These are phyloP conservation scores for Apodospora peruviana DNA, from an alignment of 495 filamentous ascomycete genomes.

Conservation along the genomic window DNA sequence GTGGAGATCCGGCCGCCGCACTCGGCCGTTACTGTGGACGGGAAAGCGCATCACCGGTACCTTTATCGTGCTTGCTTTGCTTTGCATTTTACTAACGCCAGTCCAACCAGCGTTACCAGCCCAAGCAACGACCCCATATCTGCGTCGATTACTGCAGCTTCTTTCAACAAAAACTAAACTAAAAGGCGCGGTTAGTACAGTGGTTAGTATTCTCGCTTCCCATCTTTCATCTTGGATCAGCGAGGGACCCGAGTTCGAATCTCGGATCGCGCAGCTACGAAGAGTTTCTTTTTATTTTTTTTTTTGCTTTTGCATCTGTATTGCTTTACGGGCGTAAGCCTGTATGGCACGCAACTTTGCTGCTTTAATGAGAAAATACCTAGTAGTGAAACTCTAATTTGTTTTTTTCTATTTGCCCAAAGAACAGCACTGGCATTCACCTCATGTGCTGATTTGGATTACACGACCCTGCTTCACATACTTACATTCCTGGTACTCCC, in stretches of 20 bases:
- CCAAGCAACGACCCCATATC: not conserved
- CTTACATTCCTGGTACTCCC: too few species aligned
- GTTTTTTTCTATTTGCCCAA: too few species aligned
- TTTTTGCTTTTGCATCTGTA: constrained; percentile 2
- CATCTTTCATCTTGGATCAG: constrained; percentile 9
- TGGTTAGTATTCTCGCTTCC: constrained; percentile 20
- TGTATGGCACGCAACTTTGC: too few species aligned
- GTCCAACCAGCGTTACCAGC: not conserved
- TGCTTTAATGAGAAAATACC: too few species aligned
- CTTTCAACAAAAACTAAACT: not conserved
- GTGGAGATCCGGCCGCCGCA: too few species aligned
- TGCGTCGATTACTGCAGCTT: not conserved
- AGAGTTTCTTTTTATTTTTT: not conserved
- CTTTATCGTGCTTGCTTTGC: not conserved
- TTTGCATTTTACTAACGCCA: not conserved
- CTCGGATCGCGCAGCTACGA: constrained; percentile 12
- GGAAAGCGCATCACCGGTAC: too few species aligned
- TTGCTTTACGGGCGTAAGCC: not conserved
- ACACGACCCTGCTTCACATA: too few species aligned
- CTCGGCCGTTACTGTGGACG: too few species aligned
- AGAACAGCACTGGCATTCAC: too few species aligned
- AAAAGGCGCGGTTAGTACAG: constrained; percentile 14
- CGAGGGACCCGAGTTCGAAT: constrained; percentile 21
- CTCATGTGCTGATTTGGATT: too few species aligned
- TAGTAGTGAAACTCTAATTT: too few species aligned